phyloP scores from a whole-genome alignment of 2,329 filamentous ascomycete genomes.

The Colletotrichum sp. region DNA sequence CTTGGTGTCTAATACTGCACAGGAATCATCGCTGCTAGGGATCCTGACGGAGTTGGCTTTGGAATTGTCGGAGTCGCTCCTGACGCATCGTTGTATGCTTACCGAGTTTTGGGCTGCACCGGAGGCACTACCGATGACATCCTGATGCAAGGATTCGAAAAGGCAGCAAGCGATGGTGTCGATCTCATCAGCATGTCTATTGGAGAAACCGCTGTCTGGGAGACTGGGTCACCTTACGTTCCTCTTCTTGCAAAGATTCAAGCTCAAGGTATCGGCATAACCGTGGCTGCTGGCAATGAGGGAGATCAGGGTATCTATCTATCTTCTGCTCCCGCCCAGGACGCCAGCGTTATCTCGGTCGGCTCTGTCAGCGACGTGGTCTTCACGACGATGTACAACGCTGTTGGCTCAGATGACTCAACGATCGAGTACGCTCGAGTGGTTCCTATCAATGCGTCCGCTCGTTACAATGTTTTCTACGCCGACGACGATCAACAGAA shows the following conservation, averaged over 20 bases:
- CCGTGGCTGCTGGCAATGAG: slow-evolving; percentile 7
- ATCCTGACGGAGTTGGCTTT: slow-evolving; percentile 1
- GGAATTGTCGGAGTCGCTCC: slow-evolving; percentile 31
- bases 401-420: slow-evolving; percentile 7
- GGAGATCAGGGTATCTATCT: slow-evolving; percentile 8
- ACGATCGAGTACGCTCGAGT: slow-evolving; percentile 5
- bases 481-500: slow-evolving; percentile 7
- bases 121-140: slow-evolving; percentile 8
- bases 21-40: slow-evolving; percentile 6
- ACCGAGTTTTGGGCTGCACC: slow-evolving; percentile 13
- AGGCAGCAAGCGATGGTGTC: slow-evolving; percentile 4
- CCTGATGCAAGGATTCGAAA: slow-evolving; percentile 8
- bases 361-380: slow-evolving; percentile 3
- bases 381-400: slow-evolving; percentile 10
- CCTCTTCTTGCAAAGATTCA: slow-evolving; percentile 8
- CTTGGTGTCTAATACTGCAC: not conserved
- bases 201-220: slow-evolving; percentile 5
- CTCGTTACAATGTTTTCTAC: not conserved
- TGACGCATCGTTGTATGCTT: slow-evolving; percentile 29
- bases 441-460: not conserved
- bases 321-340: not conserved
- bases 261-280: slow-evolving; percentile 7
- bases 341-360: not conserved
- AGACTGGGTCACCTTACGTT: not conserved
- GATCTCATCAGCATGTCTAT: slow-evolving; percentile 16